A percentile compares a stretch with the other conserved stretches of the same genome.
Evolutionary conservation across 306 rosid species (phyloP).

Genomic region (Sesbania bispinosa): DNA sequence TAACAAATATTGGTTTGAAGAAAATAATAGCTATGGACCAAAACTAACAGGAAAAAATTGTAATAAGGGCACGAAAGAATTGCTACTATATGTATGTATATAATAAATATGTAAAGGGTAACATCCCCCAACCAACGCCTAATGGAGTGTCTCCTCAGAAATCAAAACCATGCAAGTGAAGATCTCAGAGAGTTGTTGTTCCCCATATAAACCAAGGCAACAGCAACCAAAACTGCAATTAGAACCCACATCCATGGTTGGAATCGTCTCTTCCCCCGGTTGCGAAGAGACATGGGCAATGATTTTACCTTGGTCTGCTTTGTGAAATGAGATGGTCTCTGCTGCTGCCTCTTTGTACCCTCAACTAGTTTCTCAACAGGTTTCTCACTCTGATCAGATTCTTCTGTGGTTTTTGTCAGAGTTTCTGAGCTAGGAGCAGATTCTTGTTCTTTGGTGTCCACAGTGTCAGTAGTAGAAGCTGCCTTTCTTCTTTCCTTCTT

Average conservation of each 20-base stretch:
- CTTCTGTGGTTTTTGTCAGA: conserved; percentile 27
- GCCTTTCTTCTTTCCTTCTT: conserved; percentile 76
- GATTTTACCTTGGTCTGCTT: conserved; percentile 59
- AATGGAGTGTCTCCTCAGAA: conserved; percentile 39
- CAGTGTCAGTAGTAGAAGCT: conserved; percentile 26
- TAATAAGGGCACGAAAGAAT: conserved; percentile 48
- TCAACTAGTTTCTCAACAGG: conserved; percentile 43
- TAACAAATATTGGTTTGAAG: conserved; percentile 29
- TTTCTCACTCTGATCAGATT: conserved; percentile 41
- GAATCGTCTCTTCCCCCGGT: conserved; percentile 66
- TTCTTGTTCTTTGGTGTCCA: conserved; percentile 40
- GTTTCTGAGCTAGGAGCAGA: conserved; percentile 39
- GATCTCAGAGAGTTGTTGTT: conserved; percentile 40
- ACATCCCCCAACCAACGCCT: conserved; percentile 38
- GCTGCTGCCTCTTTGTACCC: conserved; percentile 45
- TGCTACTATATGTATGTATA: conserved; percentile 41
- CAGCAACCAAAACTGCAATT: conserved; percentile 28
- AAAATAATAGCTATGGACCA: conserved; percentile 25
- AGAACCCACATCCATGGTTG: conserved; percentile 81
- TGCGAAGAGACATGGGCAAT: conserved; percentile 65
- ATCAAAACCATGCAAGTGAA: conserved; percentile 37
- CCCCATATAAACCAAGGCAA: conserved; percentile 51
- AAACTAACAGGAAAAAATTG: conserved; percentile 40
- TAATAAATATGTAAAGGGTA: conserved; percentile 41
- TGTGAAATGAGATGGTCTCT: conserved; percentile 46